Base-by-base conservation (phyloP, 2,329 filamentous ascomycete species). In the Cercospora sp. region DNA sequence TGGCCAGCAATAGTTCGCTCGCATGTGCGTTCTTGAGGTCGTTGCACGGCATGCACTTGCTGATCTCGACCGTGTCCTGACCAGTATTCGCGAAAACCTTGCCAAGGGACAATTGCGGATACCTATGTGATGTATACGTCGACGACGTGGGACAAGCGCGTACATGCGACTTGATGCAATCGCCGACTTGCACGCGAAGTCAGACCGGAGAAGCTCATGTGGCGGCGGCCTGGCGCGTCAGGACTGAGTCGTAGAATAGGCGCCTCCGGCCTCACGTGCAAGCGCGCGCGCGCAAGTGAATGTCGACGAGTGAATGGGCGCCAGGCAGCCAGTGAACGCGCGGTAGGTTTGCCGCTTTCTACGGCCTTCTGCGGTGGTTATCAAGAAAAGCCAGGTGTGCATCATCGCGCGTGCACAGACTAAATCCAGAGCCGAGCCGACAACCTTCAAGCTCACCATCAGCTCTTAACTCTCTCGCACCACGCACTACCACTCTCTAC, bases 371-470 rank as follows among this genome's bases (percentile, higher is more conserved):
- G 59, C 59, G 33, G 59, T 31, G 33, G 31, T 61, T 61, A 31
- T 61, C 26, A 48, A 42, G 59, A 59, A 59, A 59, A 59, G 59
- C 59, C 33, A 42, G 59, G 23, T 42, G 33, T 61, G 59, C 33
- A 48, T 61, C 59, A 61, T 42, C 33, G 59, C 33, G n/a, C 18
- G 33, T 42, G 42, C 59, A 48, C 42, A 36, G 33, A 42, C 33
- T 61, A 36, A 48, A 28, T 28, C 59, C 59, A 45, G 31, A 61
- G 33, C 42, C 59, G 55, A 59, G 55, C 55, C 55, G 55, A 59
- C 55, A 59, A 36, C 55, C 60, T 62, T 62, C 60, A 51, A 62
- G 42, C 42, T 59, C 55, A 59, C 31, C 55, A 59, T 59, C 55
- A 59, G 55, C 55, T 59, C 31, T 59, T 23, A 59, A 33, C 55